Evolutionary conservation across 2,329 filamentous ascomycete genomes (phyloP), one percentile per base, ranked within the genome.

Genomic region (Ophiocordyceps camponoti-rufipedis): DNA sequence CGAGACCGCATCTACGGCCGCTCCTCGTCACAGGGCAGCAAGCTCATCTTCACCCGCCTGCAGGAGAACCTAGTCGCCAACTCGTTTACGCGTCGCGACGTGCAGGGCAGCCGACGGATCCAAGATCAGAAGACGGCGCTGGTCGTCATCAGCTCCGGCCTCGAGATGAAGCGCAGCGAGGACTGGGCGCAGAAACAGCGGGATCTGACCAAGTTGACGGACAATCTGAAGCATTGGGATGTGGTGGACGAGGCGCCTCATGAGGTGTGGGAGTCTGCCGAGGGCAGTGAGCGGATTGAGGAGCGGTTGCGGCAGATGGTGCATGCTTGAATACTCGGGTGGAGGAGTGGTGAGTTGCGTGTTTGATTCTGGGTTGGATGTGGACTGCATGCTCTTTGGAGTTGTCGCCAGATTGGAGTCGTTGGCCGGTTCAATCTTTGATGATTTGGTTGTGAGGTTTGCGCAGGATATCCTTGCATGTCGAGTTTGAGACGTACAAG

Each of bases 31-130:
- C 85, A 94, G 61, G 72, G 71, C 23, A 85, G 84, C 49, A 93
- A 88, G 59, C 81, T 76, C 59, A 81, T 95, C 61, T 94, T 93
- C 60, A 83, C 87, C 5, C 85, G 88, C 62, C 70, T 98, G 46
- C 91, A 98, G 63, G 91, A 98, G 66, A 89, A 82, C 51, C 70
- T 96, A 1, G 86, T 95, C 31, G 88, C 88, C 0, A 75, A 80
- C 51, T 85, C 84, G 1, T 76, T 96, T 52, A 86, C 86, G 13
- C 82, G 80, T 60, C 84, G 84, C 32, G 91, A 98, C 56, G 78
- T 94, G 16, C 68, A 72, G 41, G 83, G 80, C 48, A 86, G 86
- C 47, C 71, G 82, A 19, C 79, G 80, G 42, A 91, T 96, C 45
- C 85, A 94, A 62, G 72, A 74, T 47, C 70, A 70, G n/a, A 69